Percentiles rank a stretch among this genome's conserved stretches.
Conservation (phyloP, 768 basidiomycete genomes). For the Panellus pusillus region DNA sequence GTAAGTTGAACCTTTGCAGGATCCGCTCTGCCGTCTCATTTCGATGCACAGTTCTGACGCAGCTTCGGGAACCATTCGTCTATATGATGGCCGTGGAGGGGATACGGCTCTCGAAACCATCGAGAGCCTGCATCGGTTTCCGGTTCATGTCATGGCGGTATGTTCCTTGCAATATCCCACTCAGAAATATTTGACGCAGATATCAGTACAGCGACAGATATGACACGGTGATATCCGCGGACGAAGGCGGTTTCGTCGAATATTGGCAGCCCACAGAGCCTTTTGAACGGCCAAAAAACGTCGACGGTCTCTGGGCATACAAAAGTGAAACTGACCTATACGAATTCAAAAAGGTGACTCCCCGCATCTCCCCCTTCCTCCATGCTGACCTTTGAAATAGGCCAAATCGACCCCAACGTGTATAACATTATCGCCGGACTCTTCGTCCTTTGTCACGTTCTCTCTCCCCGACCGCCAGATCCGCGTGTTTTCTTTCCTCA, state of each 20-base stretch:
- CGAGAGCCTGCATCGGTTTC: constrained; percentile 77
- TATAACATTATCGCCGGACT: constrained; percentile 87
- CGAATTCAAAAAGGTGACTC: constrained; percentile 91
- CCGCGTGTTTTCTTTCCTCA: constrained; percentile 88
- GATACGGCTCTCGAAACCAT: constrained; percentile 76
- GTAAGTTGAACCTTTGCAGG: constrained; percentile 42
- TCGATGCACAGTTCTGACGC: constrained; percentile 67
- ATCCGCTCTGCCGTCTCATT: constrained; percentile 16
- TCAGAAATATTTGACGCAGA: not conserved
- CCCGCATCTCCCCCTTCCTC: not conserved
- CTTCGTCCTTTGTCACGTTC: constrained; percentile 88
- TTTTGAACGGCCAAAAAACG: constrained; percentile 77
- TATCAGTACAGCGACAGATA: constrained; percentile 85
- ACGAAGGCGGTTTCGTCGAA: constrained; percentile 93
- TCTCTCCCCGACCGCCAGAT: constrained; percentile 92
- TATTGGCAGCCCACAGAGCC: constrained; percentile 94
- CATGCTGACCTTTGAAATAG: constrained; percentile 40
- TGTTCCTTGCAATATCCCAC: constrained; percentile 29
- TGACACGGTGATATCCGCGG: constrained; percentile 91
- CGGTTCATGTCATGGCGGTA: constrained; percentile 90
- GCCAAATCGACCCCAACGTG: constrained; percentile 91
- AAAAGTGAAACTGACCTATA: constrained; percentile 93
- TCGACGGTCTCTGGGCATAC: constrained; percentile 79
- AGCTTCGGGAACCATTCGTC: constrained; percentile 67
- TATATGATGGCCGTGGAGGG: constrained; percentile 92